Conservation (phyloP, 768 basidiomycete genomes). For the Mycena capillaripes region DNA sequence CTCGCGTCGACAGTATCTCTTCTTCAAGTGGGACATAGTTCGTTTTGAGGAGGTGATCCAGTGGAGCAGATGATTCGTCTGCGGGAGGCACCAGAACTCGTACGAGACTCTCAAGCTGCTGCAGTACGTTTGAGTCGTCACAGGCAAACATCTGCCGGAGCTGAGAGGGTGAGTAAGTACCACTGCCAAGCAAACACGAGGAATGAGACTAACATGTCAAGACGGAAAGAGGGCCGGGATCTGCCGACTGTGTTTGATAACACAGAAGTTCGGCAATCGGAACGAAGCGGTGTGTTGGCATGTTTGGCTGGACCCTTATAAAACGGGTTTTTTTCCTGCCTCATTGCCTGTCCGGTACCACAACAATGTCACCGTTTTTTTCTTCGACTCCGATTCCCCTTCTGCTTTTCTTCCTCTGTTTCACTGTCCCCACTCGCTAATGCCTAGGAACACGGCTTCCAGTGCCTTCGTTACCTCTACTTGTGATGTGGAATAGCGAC, state of each 20-base stretch:
- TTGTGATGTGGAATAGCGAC: conserved; percentile 78
- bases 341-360: background rate
- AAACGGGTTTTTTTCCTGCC: background rate
- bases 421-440: conserved; percentile 67
- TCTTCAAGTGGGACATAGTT: background rate
- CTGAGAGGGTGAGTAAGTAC: too few relatives aligned
- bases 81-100: too few relatives aligned
- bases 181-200: too few relatives aligned
- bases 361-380: background rate
- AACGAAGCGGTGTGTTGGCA: background rate
- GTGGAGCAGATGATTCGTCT: too few relatives aligned
- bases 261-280: too few relatives aligned
- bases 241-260: too few relatives aligned
- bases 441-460: conserved; percentile 84
- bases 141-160: too few relatives aligned
- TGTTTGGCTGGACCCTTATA: conserved; percentile 1
- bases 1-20: background rate
- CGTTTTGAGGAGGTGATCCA: background rate
- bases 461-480: conserved; percentile 86
- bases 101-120: too few relatives aligned
- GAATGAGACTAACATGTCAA: too few relatives aligned
- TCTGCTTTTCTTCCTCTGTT: conserved; percentile 14
- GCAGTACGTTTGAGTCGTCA: too few relatives aligned
- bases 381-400: background rate
- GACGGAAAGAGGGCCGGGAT: too few relatives aligned